Evolutionary conservation across 805 yeast species (phyloP).

Genomic region (Groenewaldozyma tartarivorans): DNA sequence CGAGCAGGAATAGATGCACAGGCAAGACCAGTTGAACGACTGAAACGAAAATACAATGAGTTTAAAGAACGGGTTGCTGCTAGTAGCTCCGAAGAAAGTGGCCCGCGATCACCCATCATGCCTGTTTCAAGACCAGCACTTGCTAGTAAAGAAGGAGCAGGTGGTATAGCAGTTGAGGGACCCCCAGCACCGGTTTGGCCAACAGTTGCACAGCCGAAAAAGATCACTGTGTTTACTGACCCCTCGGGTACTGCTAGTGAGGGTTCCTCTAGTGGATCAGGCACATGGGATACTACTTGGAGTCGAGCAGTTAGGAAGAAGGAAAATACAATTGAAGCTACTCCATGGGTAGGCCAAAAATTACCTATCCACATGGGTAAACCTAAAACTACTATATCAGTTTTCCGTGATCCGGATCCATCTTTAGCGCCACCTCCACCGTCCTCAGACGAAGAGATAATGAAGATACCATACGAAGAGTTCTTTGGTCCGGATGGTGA

Average conservation of each 20-base stretch:
- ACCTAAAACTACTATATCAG: background rate
- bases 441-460: conserved; percentile 12
- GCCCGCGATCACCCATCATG: conserved; percentile 30
- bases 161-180: conserved; percentile 5
- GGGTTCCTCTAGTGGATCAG: conserved; percentile 10
- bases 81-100: conserved; percentile 18
- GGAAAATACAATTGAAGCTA: conserved; percentile 50
- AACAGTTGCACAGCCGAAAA: conserved; percentile 9
- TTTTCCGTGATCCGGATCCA: conserved; percentile 1
- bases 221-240: conserved; percentile 36
- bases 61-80: conserved; percentile 35
- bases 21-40: conserved; percentile 57
- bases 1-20: conserved; percentile 44
- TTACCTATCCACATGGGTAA: conserved; percentile 11
- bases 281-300: conserved; percentile 40
- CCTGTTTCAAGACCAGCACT: conserved; percentile 28
- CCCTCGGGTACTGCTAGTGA: conserved; percentile 7
- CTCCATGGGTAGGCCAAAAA: conserved; percentile 56
- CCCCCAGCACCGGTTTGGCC: conserved; percentile 7
- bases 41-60: conserved; percentile 34
- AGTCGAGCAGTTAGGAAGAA: conserved; percentile 42
- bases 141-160: conserved; percentile 30
- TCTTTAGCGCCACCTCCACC: conserved; percentile 2
- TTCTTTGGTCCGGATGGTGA: conserved; percentile 26
- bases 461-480: conserved; percentile 17